Percentiles rank a stretch among this genome's conserved stretches.
These are phyloP conservation scores for Suillus plorans DNA, from an alignment of 768 basidiomycete genomes.

Conservation along the genomic window DNA sequence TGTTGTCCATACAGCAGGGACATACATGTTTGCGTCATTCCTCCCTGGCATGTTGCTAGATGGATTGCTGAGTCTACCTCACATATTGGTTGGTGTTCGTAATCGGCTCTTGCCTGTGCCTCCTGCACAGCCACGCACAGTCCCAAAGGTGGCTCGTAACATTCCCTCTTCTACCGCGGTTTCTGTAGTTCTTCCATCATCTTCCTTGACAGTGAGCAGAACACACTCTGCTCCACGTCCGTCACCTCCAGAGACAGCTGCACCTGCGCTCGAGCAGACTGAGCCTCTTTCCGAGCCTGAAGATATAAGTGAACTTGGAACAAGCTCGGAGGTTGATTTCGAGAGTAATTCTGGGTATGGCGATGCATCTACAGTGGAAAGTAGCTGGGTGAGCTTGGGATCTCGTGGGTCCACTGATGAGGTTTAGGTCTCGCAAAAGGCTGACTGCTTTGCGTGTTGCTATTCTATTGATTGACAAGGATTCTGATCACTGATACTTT, in stretches of 20 bases:
- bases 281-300: slow-evolving; percentile 14
- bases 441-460: too few species aligned
- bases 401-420: slow-evolving; percentile 21
- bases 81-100: slow-evolving; percentile 59
- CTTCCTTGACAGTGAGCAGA: slow-evolving; percentile 5
- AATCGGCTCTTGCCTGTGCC: slow-evolving; percentile 57
- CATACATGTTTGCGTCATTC: slow-evolving; percentile 68
- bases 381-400: slow-evolving; percentile 71
- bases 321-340: slow-evolving; percentile 63
- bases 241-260: background rate
- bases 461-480: background rate
- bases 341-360: slow-evolving; percentile 63
- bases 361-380: slow-evolving; percentile 47
- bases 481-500: background rate
- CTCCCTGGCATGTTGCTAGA: slow-evolving; percentile 69
- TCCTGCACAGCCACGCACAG: slow-evolving; percentile 37
- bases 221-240: background rate
- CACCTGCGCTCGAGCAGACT: slow-evolving; percentile 6
- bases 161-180: slow-evolving; percentile 8
- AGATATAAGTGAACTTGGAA: slow-evolving; percentile 33
- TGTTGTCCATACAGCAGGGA: slow-evolving; percentile 48
- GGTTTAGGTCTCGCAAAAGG: background rate
- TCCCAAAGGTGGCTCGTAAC: slow-evolving; percentile 18
- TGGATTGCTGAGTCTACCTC: slow-evolving; percentile 62
- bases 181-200: background rate